Conservation (phyloP, 371 early-diverging fungal species). For the Scutellospora calospora region DNA sequence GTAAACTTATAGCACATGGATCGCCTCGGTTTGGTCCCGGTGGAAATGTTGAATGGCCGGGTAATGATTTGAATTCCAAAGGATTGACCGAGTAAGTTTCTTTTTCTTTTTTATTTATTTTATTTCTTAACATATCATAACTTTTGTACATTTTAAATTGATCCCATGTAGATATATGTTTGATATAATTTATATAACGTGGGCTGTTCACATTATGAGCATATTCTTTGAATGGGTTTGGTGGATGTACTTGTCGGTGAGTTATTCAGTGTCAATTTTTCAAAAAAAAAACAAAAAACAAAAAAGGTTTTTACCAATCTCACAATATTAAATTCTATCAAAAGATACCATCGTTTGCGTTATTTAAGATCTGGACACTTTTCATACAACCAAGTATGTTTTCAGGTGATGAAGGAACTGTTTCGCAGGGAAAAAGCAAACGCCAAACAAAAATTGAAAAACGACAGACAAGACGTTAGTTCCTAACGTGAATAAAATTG, state of each 20-base stretch:
- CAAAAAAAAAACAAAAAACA: neutral
- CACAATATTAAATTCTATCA: neutral
- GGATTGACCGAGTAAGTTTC: slow-evolving; percentile 76
- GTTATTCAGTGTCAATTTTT: slow-evolving; percentile 36
- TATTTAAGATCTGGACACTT: slow-evolving; percentile 31
- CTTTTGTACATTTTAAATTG: too few relatives aligned
- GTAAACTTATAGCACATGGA: slow-evolving; percentile 60
- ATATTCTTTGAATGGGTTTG: slow-evolving; percentile 76
- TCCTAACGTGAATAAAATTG: too few relatives aligned
- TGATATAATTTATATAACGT: slow-evolving; percentile 85
- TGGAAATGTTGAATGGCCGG: slow-evolving; percentile 61
- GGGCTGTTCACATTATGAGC: slow-evolving; percentile 79
- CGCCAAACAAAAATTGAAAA: slow-evolving; percentile 34
- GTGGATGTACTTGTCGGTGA: slow-evolving; percentile 72
- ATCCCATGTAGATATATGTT: slow-evolving; percentile 71
- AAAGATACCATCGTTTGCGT: slow-evolving; percentile 39
- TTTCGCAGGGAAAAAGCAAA: slow-evolving; percentile 28
- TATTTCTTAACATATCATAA: too few relatives aligned
- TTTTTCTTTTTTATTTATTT: slow-evolving; percentile 6
- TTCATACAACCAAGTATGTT: slow-evolving; percentile 23
- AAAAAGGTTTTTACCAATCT: neutral
- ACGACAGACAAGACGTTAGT: too few relatives aligned
- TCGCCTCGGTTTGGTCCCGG: slow-evolving; percentile 69
- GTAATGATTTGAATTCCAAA: slow-evolving; percentile 77
- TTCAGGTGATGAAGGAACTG: neutral